Percentiles rank a stretch among this genome's conserved stretches.
These are phyloP conservation scores for Eimeria sp. DNA, from an alignment of 169 alveolate genomes.

Conservation along the genomic window DNA sequence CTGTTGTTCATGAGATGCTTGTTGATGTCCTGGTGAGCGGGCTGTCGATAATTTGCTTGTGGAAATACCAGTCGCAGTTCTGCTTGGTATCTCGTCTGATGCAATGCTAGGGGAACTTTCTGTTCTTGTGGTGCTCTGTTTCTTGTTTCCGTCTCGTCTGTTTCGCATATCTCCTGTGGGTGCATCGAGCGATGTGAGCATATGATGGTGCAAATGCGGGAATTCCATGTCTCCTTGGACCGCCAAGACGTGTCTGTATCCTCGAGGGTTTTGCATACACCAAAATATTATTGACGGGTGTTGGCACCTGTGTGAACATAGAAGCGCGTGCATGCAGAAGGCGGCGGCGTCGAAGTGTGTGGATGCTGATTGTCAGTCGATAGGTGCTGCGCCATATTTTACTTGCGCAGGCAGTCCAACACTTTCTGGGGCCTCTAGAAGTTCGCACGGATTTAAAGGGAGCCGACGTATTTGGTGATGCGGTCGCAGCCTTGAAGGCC, in stretches of 20 bases:
- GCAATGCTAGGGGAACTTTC: background rate
- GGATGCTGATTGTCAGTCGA: background rate
- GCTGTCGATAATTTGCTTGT: background rate
- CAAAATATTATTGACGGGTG: background rate
- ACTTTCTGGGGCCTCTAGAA: conserved; percentile 42
- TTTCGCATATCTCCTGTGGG: background rate
- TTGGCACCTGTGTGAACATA: background rate
- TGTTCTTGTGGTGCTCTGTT: background rate
- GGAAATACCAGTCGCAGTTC: background rate
- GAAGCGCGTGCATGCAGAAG: background rate
- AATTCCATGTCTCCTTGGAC: background rate
- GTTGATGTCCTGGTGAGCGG: conserved; percentile 19
- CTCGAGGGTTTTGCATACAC: background rate
- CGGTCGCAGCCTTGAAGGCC: conserved; percentile 40
- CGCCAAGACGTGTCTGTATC: background rate
- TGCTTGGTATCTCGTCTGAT: background rate
- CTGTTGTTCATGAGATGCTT: conserved; percentile 58
- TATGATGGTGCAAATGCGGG: too few relatives aligned
- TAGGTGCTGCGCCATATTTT: background rate
- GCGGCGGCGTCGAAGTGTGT: background rate
- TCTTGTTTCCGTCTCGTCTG: background rate
- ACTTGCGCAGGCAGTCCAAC: conserved; percentile 22
- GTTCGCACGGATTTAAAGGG: conserved; percentile 33
- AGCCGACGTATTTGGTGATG: conserved; percentile 27
- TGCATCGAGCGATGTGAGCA: background rate